Percentiles rank a stretch among this genome's conserved stretches.
Conservation (phyloP, 1,284 basidiomycete species). For the Apiotrichum siamense region DNA sequence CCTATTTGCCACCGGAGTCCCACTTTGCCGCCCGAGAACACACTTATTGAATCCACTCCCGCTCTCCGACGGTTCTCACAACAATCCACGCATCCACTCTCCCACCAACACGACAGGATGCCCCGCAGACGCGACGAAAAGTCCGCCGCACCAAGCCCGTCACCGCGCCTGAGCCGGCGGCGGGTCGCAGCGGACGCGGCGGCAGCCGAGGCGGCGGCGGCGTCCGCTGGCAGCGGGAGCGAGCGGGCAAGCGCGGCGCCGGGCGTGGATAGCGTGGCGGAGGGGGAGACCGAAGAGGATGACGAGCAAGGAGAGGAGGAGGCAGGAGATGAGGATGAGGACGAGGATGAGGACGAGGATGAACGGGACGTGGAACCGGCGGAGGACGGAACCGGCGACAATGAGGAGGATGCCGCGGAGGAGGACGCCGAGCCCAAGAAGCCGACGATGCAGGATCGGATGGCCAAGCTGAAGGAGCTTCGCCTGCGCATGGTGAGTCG, state of each 20-base stretch:
- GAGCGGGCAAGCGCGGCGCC: slow-evolving; percentile 10
- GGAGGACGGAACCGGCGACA: slow-evolving; percentile 2
- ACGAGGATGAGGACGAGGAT: slow-evolving; percentile 9
- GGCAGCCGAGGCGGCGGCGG: not conserved
- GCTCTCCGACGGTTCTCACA: too few species aligned
- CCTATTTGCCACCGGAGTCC: not conserved
- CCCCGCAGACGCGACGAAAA: slow-evolving; percentile 25
- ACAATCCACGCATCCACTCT: not conserved
- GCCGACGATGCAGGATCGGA: slow-evolving; percentile 59
- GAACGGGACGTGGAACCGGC: slow-evolving; percentile 1
- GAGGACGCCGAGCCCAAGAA: slow-evolving; percentile 9
- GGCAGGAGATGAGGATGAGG: slow-evolving; percentile 10
- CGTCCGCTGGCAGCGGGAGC: slow-evolving; percentile 6
- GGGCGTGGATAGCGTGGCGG: slow-evolving; percentile 4
- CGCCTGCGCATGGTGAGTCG: slow-evolving; percentile 66
- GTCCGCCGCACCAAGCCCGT: slow-evolving; percentile 32
- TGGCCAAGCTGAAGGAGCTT: slow-evolving; percentile 68
- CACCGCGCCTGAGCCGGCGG: slow-evolving; percentile 13
- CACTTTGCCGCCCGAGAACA: too few species aligned
- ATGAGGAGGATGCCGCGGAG: slow-evolving; percentile 13
- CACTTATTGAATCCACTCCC: too few species aligned
- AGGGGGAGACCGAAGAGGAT: slow-evolving; percentile 6
- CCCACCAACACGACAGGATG: slow-evolving; percentile 6
- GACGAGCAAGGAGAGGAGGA: too few species aligned
- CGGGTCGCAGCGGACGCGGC: not conserved